Base-by-base conservation (phyloP, 2,329 filamentous ascomycete species). In the Phialophora chinensis region DNA sequence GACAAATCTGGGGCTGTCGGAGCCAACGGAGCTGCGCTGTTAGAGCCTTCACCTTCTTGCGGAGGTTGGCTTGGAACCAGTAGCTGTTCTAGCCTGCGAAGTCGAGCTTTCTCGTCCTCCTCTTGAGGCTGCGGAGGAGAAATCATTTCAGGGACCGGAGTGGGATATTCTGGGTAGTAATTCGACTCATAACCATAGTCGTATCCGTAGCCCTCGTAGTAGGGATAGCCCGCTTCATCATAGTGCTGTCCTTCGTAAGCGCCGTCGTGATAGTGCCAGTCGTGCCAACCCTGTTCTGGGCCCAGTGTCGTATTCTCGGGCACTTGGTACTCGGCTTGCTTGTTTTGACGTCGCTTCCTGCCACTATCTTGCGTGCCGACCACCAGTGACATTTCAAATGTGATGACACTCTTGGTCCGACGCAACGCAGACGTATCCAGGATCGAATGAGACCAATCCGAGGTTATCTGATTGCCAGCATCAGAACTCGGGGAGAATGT, bases 351-450 rank as follows among this genome's bases (percentile, higher is more conserved):
- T 25, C 49, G 64, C 70, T 85, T 79, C 53, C 69, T 60, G 66
- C 85, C 86, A 72, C 88, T 94, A 77, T 99, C 93, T 42, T 86
- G 86, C 0, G 93, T 97, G 1, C 95, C 95, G 23, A 98, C 88
- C 1, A 96, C 83, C 14, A 97, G 86, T 76, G 97, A 93, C 73
- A 97, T 94, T 0, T 90, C 85, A 62, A 93, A 91, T 0, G 89
- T 90, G 25, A 97, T 89, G n/a, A 98, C 92, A 8, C 92, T 92
- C 75, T 97, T 97, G 75, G 96, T 92, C 49, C 93, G 88, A 58
- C 92, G 86, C 29, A 98, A 87, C 55, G 90, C 87, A 70, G 95
- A 90, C 0, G 95, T 99, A 72, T 97, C 93, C 50, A 96, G 86
- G 68, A 97, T 92, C 67, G 89, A 89, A 6, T 88, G 76, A 1